Conservation (phyloP, 2,329 filamentous ascomycete genomes). For the Penicillium sp. region DNA sequence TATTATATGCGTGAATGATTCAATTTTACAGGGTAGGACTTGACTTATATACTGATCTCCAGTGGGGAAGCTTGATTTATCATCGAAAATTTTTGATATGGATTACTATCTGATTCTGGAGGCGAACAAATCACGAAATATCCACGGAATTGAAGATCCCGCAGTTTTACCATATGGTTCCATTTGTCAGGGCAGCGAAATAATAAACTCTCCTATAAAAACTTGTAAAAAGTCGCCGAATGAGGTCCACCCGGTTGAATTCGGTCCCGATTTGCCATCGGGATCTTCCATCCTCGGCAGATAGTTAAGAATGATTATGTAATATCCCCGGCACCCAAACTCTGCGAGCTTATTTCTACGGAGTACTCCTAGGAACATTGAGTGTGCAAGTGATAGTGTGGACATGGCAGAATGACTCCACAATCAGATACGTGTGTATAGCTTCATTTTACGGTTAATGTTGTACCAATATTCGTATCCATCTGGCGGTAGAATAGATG, state of each 20-base stretch:
- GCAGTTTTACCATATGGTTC: not conserved
- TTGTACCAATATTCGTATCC: not conserved
- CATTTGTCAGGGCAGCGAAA: not conserved
- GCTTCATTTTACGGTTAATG: not conserved
- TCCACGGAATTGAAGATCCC: not conserved
- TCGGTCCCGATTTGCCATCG: not conserved
- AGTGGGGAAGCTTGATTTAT: constrained; percentile 3
- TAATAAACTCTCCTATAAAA: not conserved
- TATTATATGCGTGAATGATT: not conserved
- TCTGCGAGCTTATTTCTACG: not conserved
- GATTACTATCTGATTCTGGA: not conserved
- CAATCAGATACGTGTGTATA: not conserved
- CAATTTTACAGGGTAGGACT: not conserved
- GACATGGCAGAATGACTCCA: no score
- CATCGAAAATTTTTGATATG: not conserved
- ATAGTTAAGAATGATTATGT: not conserved
- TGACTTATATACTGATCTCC: not conserved
- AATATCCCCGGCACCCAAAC: not conserved
- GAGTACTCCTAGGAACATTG: not conserved
- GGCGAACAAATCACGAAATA: not conserved
- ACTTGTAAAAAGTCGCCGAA: not conserved
- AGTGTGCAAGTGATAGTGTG: not conserved
- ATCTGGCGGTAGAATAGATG: not conserved
- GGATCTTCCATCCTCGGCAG: not conserved
- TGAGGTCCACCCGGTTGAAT: constrained; percentile 1